Conservation (phyloP, 345 rosid genomes). For the Kandelia obovata region DNA sequence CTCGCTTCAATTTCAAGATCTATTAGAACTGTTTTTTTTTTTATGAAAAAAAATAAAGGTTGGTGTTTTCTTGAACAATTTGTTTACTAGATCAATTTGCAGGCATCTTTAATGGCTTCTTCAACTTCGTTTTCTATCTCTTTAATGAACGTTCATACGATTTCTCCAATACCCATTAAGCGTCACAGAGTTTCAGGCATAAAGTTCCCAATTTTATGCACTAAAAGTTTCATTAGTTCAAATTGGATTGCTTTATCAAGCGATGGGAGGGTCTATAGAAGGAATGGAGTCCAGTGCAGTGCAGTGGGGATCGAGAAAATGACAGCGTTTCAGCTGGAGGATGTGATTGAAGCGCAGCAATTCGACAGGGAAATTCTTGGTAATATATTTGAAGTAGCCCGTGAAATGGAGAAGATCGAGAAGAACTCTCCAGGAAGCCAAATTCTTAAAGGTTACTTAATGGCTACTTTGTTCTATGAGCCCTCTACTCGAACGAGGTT, state of each 20-base stretch:
- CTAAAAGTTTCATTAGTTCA: conserved; percentile 14
- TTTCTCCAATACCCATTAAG: conserved; percentile 4
- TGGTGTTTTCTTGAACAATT: too few relatives aligned
- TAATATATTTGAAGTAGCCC: conserved; percentile 76
- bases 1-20: too few relatives aligned
- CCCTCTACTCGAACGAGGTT: conserved; percentile 97
- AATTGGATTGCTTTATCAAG: conserved; percentile 21
- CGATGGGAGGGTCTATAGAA: conserved; percentile 9
- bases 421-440: conserved; percentile 70
- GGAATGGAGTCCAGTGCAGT: conserved; percentile 32
- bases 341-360: conserved; percentile 91
- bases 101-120: conserved; percentile 7
- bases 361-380: conserved; percentile 73
- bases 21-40: too few relatives aligned
- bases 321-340: conserved; percentile 58
- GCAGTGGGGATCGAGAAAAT: conserved; percentile 35
- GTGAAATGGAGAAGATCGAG: conserved; percentile 79
- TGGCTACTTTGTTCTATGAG: conserved; percentile 95
- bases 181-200: conserved; percentile 19
- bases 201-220: conserved; percentile 17
- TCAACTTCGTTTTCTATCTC: conserved; percentile 15
- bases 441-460: conserved; percentile 76
- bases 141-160: neutral
- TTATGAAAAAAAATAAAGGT: too few relatives aligned
- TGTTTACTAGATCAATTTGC: neutral